Evolutionary conservation across 257 asterid genomes (phyloP), one percentile per base, ranked within the genome.

Genomic region (Petunia axillaris): DNA sequence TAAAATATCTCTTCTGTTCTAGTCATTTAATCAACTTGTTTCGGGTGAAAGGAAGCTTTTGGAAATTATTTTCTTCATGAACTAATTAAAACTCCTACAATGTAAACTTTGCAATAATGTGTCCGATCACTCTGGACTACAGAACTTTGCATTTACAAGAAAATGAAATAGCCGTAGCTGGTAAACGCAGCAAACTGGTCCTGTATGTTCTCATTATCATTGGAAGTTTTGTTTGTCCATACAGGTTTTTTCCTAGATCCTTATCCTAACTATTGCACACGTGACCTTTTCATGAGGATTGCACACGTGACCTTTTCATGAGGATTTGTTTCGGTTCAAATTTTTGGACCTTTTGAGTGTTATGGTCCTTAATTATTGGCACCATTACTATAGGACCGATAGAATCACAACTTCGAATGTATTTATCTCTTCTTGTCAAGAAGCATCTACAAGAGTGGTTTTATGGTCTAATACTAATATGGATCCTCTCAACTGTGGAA

Each of bases 201-300:
- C 6, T 68, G 57, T 68, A 68, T 43, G 15, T n/a, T 43, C 8
- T 65, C 50, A 65, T 39, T 5, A 3, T 67, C 37, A 67, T 67
- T 67, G 75, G 75, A 67, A 3, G 75, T 43, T 70, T 70, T 44
- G 58, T 70, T 70, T 70, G 77, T 70, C 59, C 10, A 16, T 46
- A 25, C 5, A 70, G 76, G 76, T 68, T 67, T 37, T 67, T 38
- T 67, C 55, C 75, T 67, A 43, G 15, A n/a, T 67, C 8, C 75
- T 43, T 68, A 68, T 68, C 58, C 76, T 16, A 44, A 46, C 58
- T 70, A 10, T 46, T 70, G 43, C 59, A 25, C 40, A 41, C 39
- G 25, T 70, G 77, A 70, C 59, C 43, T 11, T 25, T 25, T 70
- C 41, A 6, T 50, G 14, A 48, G 41, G 52, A 16, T 58, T 44